Evolutionary conservation across 768 basidiomycete genomes (phyloP).

Genomic region (Kwoniella mangroviensis): DNA sequence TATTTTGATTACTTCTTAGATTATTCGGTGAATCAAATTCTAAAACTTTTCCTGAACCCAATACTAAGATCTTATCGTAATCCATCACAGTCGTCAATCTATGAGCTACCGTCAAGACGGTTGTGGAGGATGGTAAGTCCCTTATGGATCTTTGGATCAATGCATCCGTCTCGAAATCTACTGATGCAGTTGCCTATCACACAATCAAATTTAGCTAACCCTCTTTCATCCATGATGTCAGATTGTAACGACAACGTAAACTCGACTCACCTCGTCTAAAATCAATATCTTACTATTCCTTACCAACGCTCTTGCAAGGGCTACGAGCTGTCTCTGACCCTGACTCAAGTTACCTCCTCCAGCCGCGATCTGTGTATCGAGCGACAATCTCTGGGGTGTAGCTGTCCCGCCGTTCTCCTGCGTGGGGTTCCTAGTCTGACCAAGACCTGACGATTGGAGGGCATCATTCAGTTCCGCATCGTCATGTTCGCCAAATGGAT

Average conservation of each 20-base stretch:
- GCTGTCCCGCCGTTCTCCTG: conserved; percentile 29
- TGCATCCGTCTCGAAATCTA: conserved; percentile 66
- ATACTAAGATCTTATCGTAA: conserved; percentile 66
- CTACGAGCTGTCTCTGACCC: conserved; percentile 69
- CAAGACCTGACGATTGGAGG: conserved; percentile 48
- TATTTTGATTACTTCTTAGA: conserved; percentile 65
- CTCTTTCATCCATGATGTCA: too few relatives aligned
- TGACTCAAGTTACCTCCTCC: conserved; percentile 62
- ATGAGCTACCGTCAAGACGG: conserved; percentile 68
- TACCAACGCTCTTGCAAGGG: conserved; percentile 67
- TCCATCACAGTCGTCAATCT: conserved; percentile 66
- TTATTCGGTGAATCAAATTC: conserved; percentile 73
- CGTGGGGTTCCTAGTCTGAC: conserved; percentile 27
- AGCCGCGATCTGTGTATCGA: conserved; percentile 57
- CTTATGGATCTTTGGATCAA: conserved; percentile 67
- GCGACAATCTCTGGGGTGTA: conserved; percentile 49
- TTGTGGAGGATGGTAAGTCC: conserved; percentile 60
- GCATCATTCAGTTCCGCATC: conserved; percentile 59
- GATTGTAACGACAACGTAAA: not conserved
- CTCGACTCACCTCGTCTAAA: conserved; percentile 62
- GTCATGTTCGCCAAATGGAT: conserved; percentile 66
- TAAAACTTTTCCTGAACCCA: conserved; percentile 72
- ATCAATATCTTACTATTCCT: conserved; percentile 66
- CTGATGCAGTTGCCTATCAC: conserved; percentile 47
- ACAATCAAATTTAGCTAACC: not conserved